A percentile compares a stretch with the other conserved stretches of the same genome.
These are phyloP conservation scores for Cytospora leucostoma DNA, from an alignment of 2,329 filamentous ascomycete genomes.

Conservation along the genomic window DNA sequence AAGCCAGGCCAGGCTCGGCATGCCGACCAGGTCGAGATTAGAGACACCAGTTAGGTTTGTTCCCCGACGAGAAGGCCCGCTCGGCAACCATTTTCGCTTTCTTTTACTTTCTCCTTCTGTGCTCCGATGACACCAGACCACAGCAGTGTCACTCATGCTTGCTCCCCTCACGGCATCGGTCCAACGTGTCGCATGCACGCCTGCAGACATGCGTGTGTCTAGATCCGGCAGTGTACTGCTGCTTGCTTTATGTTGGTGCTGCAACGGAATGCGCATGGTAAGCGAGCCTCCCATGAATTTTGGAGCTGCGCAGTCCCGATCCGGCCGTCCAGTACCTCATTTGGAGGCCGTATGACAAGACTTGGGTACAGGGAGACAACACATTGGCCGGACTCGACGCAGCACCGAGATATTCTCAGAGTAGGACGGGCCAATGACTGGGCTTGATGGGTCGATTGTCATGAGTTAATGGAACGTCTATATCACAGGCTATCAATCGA, in stretches of 20 bases:
- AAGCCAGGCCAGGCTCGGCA: too few relatives aligned
- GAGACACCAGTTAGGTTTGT: background rate
- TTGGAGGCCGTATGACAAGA: constrained; percentile 7
- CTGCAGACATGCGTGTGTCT: constrained; percentile 10
- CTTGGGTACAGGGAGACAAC: background rate
- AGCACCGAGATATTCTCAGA: constrained; percentile 4
- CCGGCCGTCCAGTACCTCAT: constrained; percentile 2
- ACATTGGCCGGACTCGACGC: constrained; percentile 12
- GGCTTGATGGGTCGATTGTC: background rate
- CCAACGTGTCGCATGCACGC: constrained; percentile 20
- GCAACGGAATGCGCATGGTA: constrained; percentile 16
- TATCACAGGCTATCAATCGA: background rate
- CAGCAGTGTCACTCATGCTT: constrained; percentile 3
- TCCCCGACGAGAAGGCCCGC: background rate
- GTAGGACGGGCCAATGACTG: constrained; percentile 12
- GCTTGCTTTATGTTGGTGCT: background rate
- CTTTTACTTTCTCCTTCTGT: background rate
- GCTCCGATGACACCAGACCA: background rate
- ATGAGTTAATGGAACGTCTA: constrained; percentile 8
- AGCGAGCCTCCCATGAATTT: constrained; percentile 24
- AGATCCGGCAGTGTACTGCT: constrained; percentile 21
- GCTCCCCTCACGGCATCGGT: constrained; percentile 10
- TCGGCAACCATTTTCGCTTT: background rate
- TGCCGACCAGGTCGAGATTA: too few relatives aligned
- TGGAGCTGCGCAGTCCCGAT: constrained; percentile 22